phyloP scores from a whole-genome alignment of 169 alveolate genomes.

The Amoebophrya sp. region DNA sequence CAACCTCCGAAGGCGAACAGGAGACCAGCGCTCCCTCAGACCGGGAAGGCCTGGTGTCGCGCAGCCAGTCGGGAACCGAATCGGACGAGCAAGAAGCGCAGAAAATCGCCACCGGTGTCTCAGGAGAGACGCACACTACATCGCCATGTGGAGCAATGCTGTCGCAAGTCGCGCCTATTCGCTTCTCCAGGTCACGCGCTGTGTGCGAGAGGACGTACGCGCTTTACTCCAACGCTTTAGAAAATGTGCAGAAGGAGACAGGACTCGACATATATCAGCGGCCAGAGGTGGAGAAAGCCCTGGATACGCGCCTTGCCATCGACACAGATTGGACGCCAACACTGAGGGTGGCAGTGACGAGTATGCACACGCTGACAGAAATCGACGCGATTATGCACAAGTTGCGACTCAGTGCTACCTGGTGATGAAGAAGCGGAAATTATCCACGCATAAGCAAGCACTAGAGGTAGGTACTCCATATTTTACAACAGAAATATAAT shows the following conservation, averaged over 20 bases:
- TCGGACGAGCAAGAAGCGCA: too few species aligned
- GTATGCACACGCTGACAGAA: not conserved
- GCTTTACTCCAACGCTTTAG: not conserved
- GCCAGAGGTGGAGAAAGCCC: not conserved
- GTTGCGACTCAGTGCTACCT: not conserved
- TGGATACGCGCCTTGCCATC: not conserved
- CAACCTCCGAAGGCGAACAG: not conserved
- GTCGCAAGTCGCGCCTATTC: too few species aligned
- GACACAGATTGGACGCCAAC: conserved; percentile 6
- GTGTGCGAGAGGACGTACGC: not conserved
- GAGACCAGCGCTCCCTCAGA: not conserved
- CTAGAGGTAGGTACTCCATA: not conserved
- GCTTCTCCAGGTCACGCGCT: too few species aligned
- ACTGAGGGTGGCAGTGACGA: not conserved
- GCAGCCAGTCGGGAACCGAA: too few species aligned
- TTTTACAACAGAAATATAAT: not conserved
- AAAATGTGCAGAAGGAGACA: not conserved
- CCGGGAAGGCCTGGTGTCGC: too few species aligned
- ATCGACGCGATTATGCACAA: not conserved
- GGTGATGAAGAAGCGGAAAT: not conserved
- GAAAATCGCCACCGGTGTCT: too few species aligned
- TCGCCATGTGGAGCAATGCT: too few species aligned
- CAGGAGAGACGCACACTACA: too few species aligned
- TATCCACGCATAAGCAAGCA: not conserved
- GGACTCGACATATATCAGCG: conserved; percentile 7